phyloP scores from a whole-genome alignment of 2,329 filamentous ascomycete species.

The Mycosphaerelloides madeirae region DNA sequence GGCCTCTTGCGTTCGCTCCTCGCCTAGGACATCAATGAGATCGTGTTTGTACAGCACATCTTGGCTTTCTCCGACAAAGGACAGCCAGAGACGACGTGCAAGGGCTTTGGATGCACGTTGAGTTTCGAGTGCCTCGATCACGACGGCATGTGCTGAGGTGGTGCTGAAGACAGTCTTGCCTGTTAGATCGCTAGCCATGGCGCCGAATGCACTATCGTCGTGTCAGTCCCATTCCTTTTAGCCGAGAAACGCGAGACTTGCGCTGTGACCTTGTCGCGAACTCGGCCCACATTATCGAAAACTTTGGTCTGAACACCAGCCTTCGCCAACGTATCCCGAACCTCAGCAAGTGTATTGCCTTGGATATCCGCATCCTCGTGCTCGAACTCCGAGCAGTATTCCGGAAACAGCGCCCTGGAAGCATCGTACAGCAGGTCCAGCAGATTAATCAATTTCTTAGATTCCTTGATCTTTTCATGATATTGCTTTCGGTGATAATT shows the following conservation, averaged over 20 bases:
- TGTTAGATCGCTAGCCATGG: conserved; percentile 78
- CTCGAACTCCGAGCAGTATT: conserved; percentile 72
- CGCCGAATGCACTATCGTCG: conserved; percentile 76
- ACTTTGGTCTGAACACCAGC: conserved; percentile 62
- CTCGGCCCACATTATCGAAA: conserved; percentile 52
- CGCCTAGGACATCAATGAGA: conserved; percentile 28
- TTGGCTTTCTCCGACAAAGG: conserved; percentile 27
- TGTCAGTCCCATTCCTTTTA: too few relatives aligned
- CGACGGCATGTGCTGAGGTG: conserved; percentile 25
- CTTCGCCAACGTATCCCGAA: conserved; percentile 36
- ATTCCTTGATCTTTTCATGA: conserved; percentile 67
- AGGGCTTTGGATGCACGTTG: conserved; percentile 29
- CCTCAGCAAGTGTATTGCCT: conserved; percentile 60
- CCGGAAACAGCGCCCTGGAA: conserved; percentile 72
- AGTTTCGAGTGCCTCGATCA: conserved; percentile 18
- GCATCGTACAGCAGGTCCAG: conserved; percentile 75
- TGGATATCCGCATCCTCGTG: conserved; percentile 80
- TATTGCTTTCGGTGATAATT: conserved; percentile 71
- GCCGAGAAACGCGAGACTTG: too few relatives aligned
- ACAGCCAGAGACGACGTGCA: conserved; percentile 33
- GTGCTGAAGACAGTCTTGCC: conserved; percentile 73
- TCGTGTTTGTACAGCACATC: conserved; percentile 26
- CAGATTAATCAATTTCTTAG: conserved; percentile 69
- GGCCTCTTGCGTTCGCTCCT: conserved; percentile 21
- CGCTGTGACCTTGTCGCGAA: conserved; percentile 82